Base-by-base conservation (phyloP, 2,329 filamentous ascomycete species). In the Fusarium sp. region DNA sequence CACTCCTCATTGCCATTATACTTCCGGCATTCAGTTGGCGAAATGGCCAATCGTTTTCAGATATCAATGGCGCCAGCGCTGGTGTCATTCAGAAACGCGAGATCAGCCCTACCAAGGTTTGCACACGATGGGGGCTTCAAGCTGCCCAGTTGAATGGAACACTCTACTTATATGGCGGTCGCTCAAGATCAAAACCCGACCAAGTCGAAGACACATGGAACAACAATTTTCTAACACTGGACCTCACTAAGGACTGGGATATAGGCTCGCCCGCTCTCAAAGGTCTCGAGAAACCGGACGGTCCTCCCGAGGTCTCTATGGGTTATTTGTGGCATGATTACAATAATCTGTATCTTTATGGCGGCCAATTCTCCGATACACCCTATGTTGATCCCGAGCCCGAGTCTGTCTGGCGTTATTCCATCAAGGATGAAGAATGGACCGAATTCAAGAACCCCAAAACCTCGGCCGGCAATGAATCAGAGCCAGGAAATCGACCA, bases 311-410 rank as follows among this genome's bases (percentile, higher is more conserved):
- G 8, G 88, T 95, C 18, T 88, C 92, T 1, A 88, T 93, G 49
- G 93, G 93, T n/a, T 92, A 91, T 72, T 86, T 95, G 3, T 95
- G 93, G 93, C 89, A 91, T 77, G 92, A 93, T 50, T 90, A 90
- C 77, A 85, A 90, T 60, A 90, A 89, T 18, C 84, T 95, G 1
- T 95, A 88, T 78, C 86, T 95, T 8, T 95, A 95, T 74, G 93
- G 93, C 23, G 93, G 93, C 23, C 86, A 94, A 74, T 94, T 92
- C 76, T 91, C 91, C 2, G 91, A 93, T 73, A 86, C 85, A 9
- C 90, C 92, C 0, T 82, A 84, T 11, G 83, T 81, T 10, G 82
- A 87, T 1, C 92, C 93, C 0, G 83, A 85, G 2, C 83, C 89
- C 0, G 88, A 91, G 59, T 89, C 91, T 0, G 84, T 92, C 3